Conservation (phyloP, 306 rosid genomes). For the Comarum palustre region DNA sequence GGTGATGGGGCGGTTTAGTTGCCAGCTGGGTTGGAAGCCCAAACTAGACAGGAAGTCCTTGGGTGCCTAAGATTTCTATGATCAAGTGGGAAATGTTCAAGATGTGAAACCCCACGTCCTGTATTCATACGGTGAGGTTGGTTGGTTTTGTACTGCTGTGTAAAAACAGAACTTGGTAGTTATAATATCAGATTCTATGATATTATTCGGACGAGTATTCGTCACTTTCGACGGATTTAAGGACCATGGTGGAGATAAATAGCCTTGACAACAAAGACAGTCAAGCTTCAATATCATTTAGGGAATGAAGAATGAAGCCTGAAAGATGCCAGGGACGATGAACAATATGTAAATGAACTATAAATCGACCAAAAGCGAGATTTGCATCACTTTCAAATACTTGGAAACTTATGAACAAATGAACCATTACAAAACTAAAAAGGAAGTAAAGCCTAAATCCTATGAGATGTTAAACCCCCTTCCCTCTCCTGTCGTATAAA, state of each 20-base stretch:
- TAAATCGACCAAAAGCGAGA: background rate
- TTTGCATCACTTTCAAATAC: background rate
- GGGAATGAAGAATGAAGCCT: background rate
- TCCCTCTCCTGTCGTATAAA: background rate
- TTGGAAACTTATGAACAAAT: background rate
- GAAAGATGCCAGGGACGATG: background rate
- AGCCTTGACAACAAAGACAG: background rate
- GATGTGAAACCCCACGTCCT: too few relatives aligned
- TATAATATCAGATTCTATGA: background rate
- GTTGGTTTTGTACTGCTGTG: too few relatives aligned
- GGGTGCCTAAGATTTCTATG: too few relatives aligned
- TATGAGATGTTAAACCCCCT: background rate
- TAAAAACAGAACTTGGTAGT: background rate
- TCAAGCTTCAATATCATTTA: background rate
- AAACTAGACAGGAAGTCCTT: too few relatives aligned
- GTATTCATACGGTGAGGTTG: too few relatives aligned
- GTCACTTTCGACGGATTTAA: background rate
- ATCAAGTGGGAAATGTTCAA: too few relatives aligned
- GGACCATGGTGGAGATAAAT: background rate
- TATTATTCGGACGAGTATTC: background rate
- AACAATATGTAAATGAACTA: background rate
- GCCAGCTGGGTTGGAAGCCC: constrained; percentile 42
- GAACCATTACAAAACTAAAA: background rate
- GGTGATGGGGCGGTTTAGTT: constrained; percentile 18
- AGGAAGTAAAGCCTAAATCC: background rate